These are phyloP conservation scores for Conticribra weissflogii DNA, from an alignment of 108 stramenopile genomes.

Conservation along the genomic window DNA sequence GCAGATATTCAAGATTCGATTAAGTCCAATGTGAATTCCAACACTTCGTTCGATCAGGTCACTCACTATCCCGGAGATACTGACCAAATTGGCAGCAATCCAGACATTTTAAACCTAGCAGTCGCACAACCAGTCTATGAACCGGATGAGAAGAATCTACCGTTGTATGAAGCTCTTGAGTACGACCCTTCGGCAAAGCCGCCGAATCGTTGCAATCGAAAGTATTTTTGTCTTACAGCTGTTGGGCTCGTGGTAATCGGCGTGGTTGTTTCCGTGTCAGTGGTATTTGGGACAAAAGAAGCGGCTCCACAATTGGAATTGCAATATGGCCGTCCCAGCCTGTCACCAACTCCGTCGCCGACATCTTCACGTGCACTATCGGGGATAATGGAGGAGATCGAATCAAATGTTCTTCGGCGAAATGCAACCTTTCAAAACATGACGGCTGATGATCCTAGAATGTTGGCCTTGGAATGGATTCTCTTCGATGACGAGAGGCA, in stretches of 20 bases:
- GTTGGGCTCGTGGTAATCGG: neutral
- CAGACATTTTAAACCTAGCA: too few species aligned
- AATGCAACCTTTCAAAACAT: conserved; percentile 9
- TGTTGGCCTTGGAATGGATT: conserved; percentile 20
- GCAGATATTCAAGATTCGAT: too few species aligned
- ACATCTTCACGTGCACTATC: neutral
- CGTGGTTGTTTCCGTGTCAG: neutral
- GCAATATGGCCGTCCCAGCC: neutral
- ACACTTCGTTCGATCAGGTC: too few species aligned
- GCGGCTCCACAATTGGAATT: neutral
- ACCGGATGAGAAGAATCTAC: neutral
- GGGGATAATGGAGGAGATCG: neutral
- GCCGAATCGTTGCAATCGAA: neutral
- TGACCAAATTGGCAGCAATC: too few species aligned
- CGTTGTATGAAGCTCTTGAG: neutral
- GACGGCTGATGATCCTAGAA: neutral
- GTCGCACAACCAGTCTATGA: neutral
- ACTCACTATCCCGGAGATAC: too few species aligned
- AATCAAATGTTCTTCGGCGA: conserved; percentile 4
- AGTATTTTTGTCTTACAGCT: neutral
- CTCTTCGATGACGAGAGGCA: conserved; percentile 8
- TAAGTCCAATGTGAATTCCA: too few species aligned
- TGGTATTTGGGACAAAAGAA: neutral
- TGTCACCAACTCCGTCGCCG: neutral
- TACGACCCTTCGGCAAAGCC: neutral